Evolutionary conservation across 352 stramenopile genomes (phyloP).

Genomic region (Pythium myriotylum): DNA sequence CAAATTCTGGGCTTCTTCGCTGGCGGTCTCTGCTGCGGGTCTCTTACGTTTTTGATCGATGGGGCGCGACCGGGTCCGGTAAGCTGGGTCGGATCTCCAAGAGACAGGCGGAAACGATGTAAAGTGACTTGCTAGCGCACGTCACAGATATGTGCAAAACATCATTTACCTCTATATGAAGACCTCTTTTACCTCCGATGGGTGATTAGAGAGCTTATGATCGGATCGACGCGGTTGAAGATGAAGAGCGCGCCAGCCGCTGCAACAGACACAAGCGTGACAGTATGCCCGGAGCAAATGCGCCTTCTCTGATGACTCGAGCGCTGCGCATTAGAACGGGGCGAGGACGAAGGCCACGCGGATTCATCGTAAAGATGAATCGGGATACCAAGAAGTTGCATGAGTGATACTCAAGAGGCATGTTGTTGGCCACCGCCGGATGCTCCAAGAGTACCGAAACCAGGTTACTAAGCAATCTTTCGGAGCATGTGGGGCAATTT

Average conservation of each 20-base stretch:
- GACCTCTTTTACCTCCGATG: too few species aligned
- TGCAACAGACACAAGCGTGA: too few species aligned
- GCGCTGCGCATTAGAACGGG: constrained; percentile 34
- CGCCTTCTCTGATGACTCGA: background rate
- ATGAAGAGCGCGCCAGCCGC: too few species aligned
- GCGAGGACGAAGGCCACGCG: constrained; percentile 60
- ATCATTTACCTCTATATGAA: constrained; percentile 11
- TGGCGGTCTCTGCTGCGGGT: constrained; percentile 7
- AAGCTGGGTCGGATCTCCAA: constrained; percentile 7
- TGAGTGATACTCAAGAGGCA: constrained; percentile 74
- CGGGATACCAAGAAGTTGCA: constrained; percentile 58
- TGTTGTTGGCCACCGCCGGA: constrained; percentile 57
- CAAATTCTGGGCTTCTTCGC: constrained; percentile 8
- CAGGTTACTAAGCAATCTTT: too few species aligned
- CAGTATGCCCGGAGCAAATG: too few species aligned
- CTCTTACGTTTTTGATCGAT: constrained; percentile 17
- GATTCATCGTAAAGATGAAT: constrained; percentile 81
- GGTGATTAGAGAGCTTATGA: too few species aligned
- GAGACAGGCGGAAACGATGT: background rate
- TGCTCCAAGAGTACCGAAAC: too few species aligned
- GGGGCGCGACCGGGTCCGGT: constrained; percentile 13
- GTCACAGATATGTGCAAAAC: constrained; percentile 11
- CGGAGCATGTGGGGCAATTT: too few species aligned
- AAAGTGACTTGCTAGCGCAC: constrained; percentile 6
- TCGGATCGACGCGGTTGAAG: too few species aligned